Evolutionary conservation across 2,329 filamentous ascomycete species (phyloP).

Genomic region (Tolypocladium ophioglossoides): DNA sequence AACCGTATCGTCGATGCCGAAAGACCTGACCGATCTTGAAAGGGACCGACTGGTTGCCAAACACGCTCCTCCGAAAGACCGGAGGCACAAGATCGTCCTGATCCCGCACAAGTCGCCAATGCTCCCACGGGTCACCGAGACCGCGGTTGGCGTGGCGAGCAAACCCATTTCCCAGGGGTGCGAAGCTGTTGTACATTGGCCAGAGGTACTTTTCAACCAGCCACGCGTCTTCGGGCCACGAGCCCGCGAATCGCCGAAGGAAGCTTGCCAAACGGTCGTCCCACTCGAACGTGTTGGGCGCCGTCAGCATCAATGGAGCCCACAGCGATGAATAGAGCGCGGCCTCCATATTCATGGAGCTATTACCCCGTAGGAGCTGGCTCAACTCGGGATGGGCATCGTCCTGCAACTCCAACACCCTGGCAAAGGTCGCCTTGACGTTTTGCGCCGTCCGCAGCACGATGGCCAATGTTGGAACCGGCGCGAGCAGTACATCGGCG

Average conservation of each 20-base stretch:
- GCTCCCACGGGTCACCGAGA: constrained; percentile 19
- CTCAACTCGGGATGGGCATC: constrained; percentile 16
- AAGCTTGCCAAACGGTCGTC: constrained; percentile 55
- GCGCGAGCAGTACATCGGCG: constrained; percentile 44
- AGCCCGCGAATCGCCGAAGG: constrained; percentile 31
- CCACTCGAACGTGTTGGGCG: constrained; percentile 37
- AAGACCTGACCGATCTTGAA: constrained; percentile 78
- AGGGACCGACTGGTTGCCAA: constrained; percentile 12
- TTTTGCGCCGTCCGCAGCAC: constrained; percentile 66
- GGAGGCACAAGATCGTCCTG: constrained; percentile 31
- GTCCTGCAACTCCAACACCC: constrained; percentile 17
- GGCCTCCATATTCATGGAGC: constrained; percentile 34
- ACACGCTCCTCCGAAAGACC: constrained; percentile 18
- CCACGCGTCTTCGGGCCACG: constrained; percentile 54
- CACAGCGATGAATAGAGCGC: constrained; percentile 66
- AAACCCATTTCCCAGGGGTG: constrained; percentile 15
- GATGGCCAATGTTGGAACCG: constrained; percentile 55
- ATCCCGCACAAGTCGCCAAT: constrained; percentile 26
- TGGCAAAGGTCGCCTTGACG: constrained; percentile 57
- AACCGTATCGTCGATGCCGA: constrained; percentile 68
- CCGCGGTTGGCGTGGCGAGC: constrained; percentile 13
- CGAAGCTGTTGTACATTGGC: constrained; percentile 46
- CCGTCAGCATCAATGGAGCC: constrained; percentile 50
- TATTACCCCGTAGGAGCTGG: constrained; percentile 24
- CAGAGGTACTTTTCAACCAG: constrained; percentile 56